Base-by-base conservation (phyloP, 2,329 filamentous ascomycete species). In the Colletotrichum sansevieriae region DNA sequence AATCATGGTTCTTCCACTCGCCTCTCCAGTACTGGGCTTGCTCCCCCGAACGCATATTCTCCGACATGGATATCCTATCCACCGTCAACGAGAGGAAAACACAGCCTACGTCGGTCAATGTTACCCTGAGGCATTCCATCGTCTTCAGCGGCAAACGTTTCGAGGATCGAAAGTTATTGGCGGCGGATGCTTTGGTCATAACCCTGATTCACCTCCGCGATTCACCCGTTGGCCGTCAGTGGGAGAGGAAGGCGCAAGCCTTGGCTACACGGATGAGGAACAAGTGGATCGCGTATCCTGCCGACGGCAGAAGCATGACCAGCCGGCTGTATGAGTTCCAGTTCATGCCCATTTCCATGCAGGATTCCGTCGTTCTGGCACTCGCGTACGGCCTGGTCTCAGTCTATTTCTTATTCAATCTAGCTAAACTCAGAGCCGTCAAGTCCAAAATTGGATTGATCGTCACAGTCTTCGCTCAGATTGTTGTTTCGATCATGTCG, bases 91-190 rank as follows among this genome's bases (percentile, higher is more conserved):
- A 86, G 61, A 86, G 82, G 70, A 88, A 88, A 63, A 84, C 82
- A 1, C 86, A 87, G 69, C 85, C 87, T 1, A 92, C 92, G 0
- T 88, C 87, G 1, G 87, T 92, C 73, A 93, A 94, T 75, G 83
- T 94, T 49, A 93, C 91, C 0, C 80, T 95, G 33, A 87, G 92
- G 10, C 92, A 93, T 74, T 92, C 91, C 2, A 93, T 92, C 60
- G 92, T 95, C 18, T 94, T 95, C 73, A 93, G 92, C 66, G 92
- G 92, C n/a, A 94, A 95, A 75, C 84, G 86, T 4, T 95, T 94
- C 72, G 86, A 90, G 65, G 88, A 92, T 65, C 86, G 88, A 11
- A 86, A 83, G 60, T 83, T 95, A 2, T 82, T 90, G 25, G 91
- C 91, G 4, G 92, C 91, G 1, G 92, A 95, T 80, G 91, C 92